Evolutionary conservation across 305 asterid species (phyloP), one percentile per base, ranked within the genome.

Genomic region (Fraxinus ornus): DNA sequence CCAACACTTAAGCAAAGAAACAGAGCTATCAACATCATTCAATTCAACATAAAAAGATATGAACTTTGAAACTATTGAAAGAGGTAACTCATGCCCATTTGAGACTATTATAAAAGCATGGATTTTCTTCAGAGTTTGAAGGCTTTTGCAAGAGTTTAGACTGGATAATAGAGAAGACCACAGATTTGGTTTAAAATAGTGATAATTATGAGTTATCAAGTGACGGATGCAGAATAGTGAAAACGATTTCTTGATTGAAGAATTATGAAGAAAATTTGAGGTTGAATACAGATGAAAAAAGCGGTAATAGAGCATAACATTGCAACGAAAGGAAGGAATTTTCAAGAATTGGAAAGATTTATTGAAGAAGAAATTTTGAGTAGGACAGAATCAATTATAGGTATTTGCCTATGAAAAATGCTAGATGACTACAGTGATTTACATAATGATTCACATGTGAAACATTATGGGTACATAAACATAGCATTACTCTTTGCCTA

Each of bases 41-140:
- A 86, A 86, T 19, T 80, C 79, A 35, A 49, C 62, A 62, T 90
- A 85, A 36, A 87, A 82, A 86, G 88, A 80, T 37, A 83, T 32
- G 85, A 87, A 79, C 82, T 87, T 87, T 72, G 83, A 52, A 75
- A 78, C 85, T 37, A 79, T 41, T 72, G 10, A 81, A 79, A 28
- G 9, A 13, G 72, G 13, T 0, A 17, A 72, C 26, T 80, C 82
- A 77, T 49, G 80, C 44, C 85, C 87, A 64, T 84, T 78, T 47
- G 88, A 87, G 64, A 81, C 82, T 22, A 83, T 9, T 15, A 88
- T 28, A 57, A 83, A 88, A 81, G 88, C 87, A 68, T 90, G 91
- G 17, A 77, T 75, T 88, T 83, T 85, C 74, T 81, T 84, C 74
- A 88, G 84, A 15, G 21, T 78, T 83, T 35, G 66, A 81, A 90